Conservation (phyloP, 1,284 basidiomycete genomes). For the Tilletia walkeri region DNA sequence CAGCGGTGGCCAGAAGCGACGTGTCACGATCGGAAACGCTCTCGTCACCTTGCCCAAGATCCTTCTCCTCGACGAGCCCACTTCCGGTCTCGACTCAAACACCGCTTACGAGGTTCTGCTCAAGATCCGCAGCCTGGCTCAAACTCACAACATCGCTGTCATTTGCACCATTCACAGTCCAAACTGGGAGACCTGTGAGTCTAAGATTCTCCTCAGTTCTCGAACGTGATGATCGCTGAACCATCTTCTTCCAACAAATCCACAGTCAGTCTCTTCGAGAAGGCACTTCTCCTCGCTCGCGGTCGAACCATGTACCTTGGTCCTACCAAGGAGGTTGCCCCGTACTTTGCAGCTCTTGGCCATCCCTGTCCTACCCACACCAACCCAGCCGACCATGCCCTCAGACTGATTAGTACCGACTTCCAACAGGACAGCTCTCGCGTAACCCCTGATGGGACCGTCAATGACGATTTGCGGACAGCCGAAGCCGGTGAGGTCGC, state of each 20-base stretch:
- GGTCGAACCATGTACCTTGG: constrained; percentile 49
- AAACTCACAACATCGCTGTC: constrained; percentile 46
- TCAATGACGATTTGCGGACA: neutral
- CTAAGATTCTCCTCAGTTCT: constrained; percentile 17
- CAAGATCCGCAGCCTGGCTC: constrained; percentile 41
- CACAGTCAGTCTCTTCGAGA: constrained; percentile 43
- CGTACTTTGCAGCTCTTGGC: constrained; percentile 42
- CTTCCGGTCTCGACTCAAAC: constrained; percentile 46
- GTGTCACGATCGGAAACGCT: constrained; percentile 55
- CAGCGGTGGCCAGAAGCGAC: constrained; percentile 57
- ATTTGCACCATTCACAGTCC: constrained; percentile 57
- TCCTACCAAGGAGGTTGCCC: constrained; percentile 22
- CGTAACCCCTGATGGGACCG: neutral
- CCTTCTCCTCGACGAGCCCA: constrained; percentile 59
- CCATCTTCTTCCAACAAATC: too few relatives aligned
- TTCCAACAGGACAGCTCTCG: constrained; percentile 22
- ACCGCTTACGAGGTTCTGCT: constrained; percentile 53
- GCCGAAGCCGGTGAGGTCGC: too few relatives aligned
- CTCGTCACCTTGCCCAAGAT: constrained; percentile 55
- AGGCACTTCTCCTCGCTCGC: constrained; percentile 46
- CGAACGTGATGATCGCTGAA: too few relatives aligned
- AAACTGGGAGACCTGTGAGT: constrained; percentile 43
- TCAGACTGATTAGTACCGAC: constrained; percentile 51
- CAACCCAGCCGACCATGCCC: constrained; percentile 52
- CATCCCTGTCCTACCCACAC: constrained; percentile 32